Evolutionary conservation across 495 filamentous ascomycete genomes (phyloP), one percentile per base, ranked within the genome.

Genomic region (Saxophila tyrrhenica): DNA sequence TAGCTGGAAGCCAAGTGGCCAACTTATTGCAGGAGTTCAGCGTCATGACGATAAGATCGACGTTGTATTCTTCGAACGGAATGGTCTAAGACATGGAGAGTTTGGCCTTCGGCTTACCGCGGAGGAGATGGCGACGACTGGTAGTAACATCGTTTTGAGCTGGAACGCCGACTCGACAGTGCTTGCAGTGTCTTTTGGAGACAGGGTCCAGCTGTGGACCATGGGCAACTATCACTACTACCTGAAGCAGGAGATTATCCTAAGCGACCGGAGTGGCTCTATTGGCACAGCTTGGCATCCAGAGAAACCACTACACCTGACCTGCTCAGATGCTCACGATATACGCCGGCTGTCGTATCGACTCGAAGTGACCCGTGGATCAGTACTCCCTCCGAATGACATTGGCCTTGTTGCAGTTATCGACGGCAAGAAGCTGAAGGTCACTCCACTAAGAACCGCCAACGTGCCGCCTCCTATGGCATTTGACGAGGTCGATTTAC

Each of bases 161-260:
- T 98, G 92, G 92, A 97, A 95, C 57, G 69, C 80, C 16, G 91
- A 97, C 62, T 97, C 92, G 0, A 87, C 84, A 2, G 87, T 95
- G 15, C 76, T 98, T 21, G 92, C 92, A 2, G 83, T 96, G 10
- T 75, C 75, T 20, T 79, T 89, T 62, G 70, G 72, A 41, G 81
- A 94, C 58, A 76, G 83, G 39, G 71, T 91, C 16, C 92, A 98
- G 61, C 71, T 97, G n/a, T 98, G 92, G 90, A 94, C 87, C 1
- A 92, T 84, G 74, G 86, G 89, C 9, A 98, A 98, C 65, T 98
- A 98, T 62, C 86, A 98, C 63, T 97, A 89, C 75, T 97, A 97
- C 64, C 72, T 97, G n/a, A 98, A 97, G 69, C 91, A 95, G 69
- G 92, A 98, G 63, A 73, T 72, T 16, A 35, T 16, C n/a, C 29